Evolutionary conservation across 306 rosid species (phyloP).

Genomic region (Betula pendula): DNA sequence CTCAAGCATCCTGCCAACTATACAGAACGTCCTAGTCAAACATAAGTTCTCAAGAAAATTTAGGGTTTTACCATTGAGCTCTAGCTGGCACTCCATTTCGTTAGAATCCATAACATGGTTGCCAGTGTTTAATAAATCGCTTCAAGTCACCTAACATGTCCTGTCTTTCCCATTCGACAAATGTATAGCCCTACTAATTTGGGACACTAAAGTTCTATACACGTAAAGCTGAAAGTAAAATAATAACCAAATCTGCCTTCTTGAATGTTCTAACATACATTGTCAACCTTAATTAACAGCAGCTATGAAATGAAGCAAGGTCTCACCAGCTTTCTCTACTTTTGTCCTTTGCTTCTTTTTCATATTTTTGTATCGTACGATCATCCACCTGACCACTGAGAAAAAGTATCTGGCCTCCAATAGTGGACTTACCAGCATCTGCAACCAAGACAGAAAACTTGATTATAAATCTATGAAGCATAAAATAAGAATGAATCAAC

Average conservation of each 20-base stretch:
- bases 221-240: neutral
- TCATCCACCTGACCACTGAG: constrained; percentile 98
- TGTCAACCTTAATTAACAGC: constrained; percentile 11
- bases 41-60: too few species aligned
- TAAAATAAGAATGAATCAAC: neutral
- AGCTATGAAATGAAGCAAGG: constrained; percentile 21
- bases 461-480: neutral
- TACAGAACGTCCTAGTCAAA: too few species aligned
- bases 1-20: too few species aligned
- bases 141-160: neutral
- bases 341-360: constrained; percentile 98
- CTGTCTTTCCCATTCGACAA: neutral
- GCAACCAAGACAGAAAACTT: constrained; percentile 23
- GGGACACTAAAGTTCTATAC: neutral
- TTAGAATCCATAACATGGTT: neutral
- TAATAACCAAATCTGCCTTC: neutral
- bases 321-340: constrained; percentile 99
- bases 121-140: neutral
- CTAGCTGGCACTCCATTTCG: too few species aligned
- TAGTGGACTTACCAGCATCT: constrained; percentile 99
- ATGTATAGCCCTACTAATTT: neutral
- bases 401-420: constrained; percentile 98
- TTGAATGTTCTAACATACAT: neutral
- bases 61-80: too few species aligned
- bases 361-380: constrained; percentile 93